Conservation (phyloP, 1,284 basidiomycete genomes). For the Cutaneotrichosporon cavernicola region DNA sequence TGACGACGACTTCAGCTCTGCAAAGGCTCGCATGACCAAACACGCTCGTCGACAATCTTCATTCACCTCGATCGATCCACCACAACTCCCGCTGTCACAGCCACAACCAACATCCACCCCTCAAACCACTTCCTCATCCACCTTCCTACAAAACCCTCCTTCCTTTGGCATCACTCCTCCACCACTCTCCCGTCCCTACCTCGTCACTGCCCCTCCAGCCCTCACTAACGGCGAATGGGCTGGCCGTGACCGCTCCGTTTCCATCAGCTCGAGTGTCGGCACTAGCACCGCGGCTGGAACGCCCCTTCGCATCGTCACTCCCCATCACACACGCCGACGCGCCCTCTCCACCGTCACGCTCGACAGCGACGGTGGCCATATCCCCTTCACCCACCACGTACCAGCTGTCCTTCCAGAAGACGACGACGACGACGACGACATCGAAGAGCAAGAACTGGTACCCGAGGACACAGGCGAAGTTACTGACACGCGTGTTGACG, state of each 20-base stretch:
- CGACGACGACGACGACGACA: constrained; percentile 21
- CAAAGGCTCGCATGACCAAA: constrained; percentile 35
- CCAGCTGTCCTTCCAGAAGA: background rate
- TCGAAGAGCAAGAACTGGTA: background rate
- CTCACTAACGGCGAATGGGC: constrained; percentile 29
- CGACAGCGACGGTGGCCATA: constrained; percentile 33
- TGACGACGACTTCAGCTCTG: constrained; percentile 43
- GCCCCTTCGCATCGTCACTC: constrained; percentile 15
- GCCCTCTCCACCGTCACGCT: constrained; percentile 10
- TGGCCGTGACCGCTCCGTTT: constrained; percentile 23
- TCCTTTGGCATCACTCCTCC: background rate
- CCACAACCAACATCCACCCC: background rate
- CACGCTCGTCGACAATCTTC: constrained; percentile 9
- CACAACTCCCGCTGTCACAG: background rate
- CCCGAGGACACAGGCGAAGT: background rate
- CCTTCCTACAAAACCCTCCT: background rate
- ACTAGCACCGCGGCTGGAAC: background rate
- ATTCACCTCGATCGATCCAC: constrained; percentile 6
- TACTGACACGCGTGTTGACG: background rate
- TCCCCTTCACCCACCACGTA: constrained; percentile 45
- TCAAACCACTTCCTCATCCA: background rate
- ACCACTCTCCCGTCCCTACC: constrained; percentile 25
- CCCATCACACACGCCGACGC: constrained; percentile 6
- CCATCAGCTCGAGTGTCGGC: constrained; percentile 12
- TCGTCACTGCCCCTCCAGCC: constrained; percentile 44